Base-by-base conservation (phyloP, 306 rosid species). In the Cotoneaster glaucophyllus region DNA sequence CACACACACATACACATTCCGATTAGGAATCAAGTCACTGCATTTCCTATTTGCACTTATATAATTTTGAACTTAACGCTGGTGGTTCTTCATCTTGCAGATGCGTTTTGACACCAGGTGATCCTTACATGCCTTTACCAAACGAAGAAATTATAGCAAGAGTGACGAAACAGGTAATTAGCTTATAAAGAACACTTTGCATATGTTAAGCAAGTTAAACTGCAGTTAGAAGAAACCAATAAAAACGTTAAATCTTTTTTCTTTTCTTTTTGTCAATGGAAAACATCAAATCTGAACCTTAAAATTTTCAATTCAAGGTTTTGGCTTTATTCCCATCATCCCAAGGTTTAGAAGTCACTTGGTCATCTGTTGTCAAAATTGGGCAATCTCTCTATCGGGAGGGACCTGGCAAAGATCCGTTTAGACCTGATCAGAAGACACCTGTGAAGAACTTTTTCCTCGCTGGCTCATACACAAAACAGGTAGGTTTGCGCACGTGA, bases 351-450 rank as follows among this genome's bases (percentile, higher is more conserved):
- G 97, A 95, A 79, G 89, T 95, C 76, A 90, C 86, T 53, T 95
- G 99, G 99, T 95, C 99, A 45, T 95, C 99, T 3, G 97, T 95
- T 22, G 99, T 95, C 80, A 95, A 95, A 83, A 92, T 95, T 34
- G 96, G 90, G n/a, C 98, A 95, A 84, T 95, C 99, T 81, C 87
- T 95, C 17, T 95, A 95, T 78, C 92, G 97, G 0, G 99, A 95
- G 86, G 99, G 85, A 72, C 99, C 97, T 65, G 97, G 99, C 32
- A 95, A 89, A 88, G 99, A 95, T 84, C 97, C 97, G 12, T 95
- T 89, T 75, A 88, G 99, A 80, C 99, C 99, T 2, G 93, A 92
- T 84, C 99, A 95, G 74, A 95, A 87, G 90, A 95, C 99, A 21
- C 99, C 99, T 1, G 86, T 90, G 80, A 80, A 82, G 78, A 95